phyloP scores from a whole-genome alignment of 768 basidiomycete genomes.

The Suillus subluteus region DNA sequence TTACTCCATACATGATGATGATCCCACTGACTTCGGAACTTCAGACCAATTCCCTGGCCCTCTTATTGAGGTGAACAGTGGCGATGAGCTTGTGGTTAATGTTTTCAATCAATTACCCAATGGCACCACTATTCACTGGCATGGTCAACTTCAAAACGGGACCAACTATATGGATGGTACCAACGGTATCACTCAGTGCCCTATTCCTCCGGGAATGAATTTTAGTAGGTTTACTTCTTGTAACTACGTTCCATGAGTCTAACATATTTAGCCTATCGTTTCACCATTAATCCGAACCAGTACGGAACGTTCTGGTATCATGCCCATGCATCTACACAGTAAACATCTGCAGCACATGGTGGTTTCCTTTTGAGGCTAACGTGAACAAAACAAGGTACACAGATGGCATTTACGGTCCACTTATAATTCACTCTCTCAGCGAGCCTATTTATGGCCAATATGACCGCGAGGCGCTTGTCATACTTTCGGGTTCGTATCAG shows the following conservation, averaged over 20 bases:
- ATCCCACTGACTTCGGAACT: conserved; percentile 9
- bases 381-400: conserved; percentile 37
- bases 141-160: conserved; percentile 44
- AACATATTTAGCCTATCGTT: conserved; percentile 35
- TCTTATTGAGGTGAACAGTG: conserved; percentile 38
- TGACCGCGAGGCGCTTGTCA: conserved; percentile 44
- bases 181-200: conserved; percentile 51
- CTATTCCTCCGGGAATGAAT: conserved; percentile 53
- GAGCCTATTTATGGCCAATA: conserved; percentile 37
- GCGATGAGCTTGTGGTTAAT: conserved; percentile 38
- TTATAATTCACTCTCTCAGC: conserved; percentile 47
- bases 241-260: conserved; percentile 1
- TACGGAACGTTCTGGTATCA: conserved; percentile 56
- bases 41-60: conserved; percentile 40
- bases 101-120: conserved; percentile 37
- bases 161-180: conserved; percentile 56
- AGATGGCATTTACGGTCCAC: conserved; percentile 52
- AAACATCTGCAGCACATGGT: conserved; percentile 13
- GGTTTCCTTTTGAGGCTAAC: conserved; percentile 19
- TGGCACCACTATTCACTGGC: conserved; percentile 39
- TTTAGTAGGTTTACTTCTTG: conserved; percentile 26
- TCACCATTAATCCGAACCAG: conserved; percentile 44
- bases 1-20: background rate
- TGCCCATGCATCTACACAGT: conserved; percentile 38
- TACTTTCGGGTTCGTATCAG: conserved; percentile 35